phyloP scores from a whole-genome alignment of 331 rosid genomes.

The Rosa hybrid region DNA sequence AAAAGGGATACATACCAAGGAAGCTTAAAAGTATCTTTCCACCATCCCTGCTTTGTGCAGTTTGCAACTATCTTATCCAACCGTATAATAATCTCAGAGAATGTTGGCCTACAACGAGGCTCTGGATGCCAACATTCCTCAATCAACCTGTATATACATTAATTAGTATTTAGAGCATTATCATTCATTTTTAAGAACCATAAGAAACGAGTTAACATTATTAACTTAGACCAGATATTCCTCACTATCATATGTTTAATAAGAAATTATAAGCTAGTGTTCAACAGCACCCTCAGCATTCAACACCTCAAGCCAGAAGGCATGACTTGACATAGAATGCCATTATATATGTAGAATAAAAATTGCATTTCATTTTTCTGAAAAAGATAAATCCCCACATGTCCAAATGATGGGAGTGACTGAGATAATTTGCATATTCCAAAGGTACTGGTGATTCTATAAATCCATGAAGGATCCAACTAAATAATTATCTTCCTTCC shows the following conservation, averaged over 20 bases:
- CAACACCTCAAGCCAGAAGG: not conserved
- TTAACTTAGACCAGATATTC: not conserved
- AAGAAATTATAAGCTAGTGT: not conserved
- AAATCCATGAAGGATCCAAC: not conserved
- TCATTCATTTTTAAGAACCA: not conserved
- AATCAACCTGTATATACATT: constrained; percentile 62
- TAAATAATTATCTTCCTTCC: not conserved
- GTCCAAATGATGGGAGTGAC: not conserved
- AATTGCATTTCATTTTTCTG: not conserved
- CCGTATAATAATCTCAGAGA: constrained; percentile 74
- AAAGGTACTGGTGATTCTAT: not conserved
- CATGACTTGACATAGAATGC: not conserved
- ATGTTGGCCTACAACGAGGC: constrained; percentile 81
- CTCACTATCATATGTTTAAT: not conserved
- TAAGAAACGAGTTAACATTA: not conserved
- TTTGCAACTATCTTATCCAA: constrained; percentile 77
- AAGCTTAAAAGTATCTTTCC: constrained; percentile 98
- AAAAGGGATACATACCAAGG: constrained; percentile 74
- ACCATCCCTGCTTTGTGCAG: constrained; percentile 96
- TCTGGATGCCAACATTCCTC: constrained; percentile 95
- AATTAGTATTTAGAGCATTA: not conserved
- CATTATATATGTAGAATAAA: not conserved
- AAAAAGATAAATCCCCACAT: not conserved
- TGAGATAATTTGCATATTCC: not conserved
- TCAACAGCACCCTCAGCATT: not conserved